phyloP scores from a whole-genome alignment of 1,284 basidiomycete species.

The Stygiomarasmius scandens region DNA sequence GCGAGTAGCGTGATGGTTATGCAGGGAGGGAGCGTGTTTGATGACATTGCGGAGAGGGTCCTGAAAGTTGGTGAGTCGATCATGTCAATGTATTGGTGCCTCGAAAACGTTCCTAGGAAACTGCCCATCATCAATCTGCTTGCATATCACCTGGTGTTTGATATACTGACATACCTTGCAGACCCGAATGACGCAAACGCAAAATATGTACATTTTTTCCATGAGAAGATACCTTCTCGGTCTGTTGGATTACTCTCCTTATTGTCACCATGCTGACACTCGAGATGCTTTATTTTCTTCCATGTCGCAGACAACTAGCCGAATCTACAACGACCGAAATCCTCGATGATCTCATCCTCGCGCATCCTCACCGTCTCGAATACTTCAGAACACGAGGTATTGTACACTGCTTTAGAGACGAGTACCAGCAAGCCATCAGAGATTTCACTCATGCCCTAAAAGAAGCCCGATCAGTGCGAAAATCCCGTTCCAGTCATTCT shows the following conservation, averaged over 20 bases:
- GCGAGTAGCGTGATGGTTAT: constrained; percentile 88
- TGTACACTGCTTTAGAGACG: constrained; percentile 83
- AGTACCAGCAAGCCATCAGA: constrained; percentile 68
- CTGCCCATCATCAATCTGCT: no score
- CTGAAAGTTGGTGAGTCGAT: constrained; percentile 64
- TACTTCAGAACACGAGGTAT: constrained; percentile 82
- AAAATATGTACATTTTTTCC: constrained; percentile 86
- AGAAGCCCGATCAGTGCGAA: constrained; percentile 70
- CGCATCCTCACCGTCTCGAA: constrained; percentile 73
- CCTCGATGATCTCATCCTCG: constrained; percentile 73
- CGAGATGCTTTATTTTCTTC: background rate
- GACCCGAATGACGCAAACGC: constrained; percentile 79
- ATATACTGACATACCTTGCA: constrained; percentile 27
- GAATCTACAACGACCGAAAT: constrained; percentile 75
- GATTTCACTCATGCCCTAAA: constrained; percentile 79
- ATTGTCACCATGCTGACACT: background rate
- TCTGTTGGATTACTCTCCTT: constrained; percentile 34
- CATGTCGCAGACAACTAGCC: constrained; percentile 64
- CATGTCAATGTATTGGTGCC: no score
- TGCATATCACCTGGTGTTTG: no score
- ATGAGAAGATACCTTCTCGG: constrained; percentile 88
- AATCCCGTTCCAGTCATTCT: constrained; percentile 46
- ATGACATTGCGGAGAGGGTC: constrained; percentile 82
- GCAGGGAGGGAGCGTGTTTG: constrained; percentile 86
- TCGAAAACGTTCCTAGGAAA: no score